Base-by-base conservation (phyloP, 2,329 filamentous ascomycete species). In the Epichloe bromicola region DNA sequence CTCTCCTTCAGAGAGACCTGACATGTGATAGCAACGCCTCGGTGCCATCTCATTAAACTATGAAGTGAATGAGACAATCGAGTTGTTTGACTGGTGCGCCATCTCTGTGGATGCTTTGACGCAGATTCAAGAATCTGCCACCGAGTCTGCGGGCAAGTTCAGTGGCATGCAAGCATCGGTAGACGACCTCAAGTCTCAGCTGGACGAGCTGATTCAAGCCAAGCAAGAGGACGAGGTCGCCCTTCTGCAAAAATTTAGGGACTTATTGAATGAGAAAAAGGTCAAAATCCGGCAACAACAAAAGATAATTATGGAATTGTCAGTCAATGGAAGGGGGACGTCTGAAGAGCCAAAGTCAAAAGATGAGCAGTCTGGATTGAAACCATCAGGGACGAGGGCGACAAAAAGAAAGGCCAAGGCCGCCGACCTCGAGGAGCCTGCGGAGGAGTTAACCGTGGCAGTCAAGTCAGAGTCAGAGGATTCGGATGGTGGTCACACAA, bases 241-340 rank as follows among this genome's bases (percentile, higher is more conserved):
- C 17, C 67, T 90, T 51, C 66, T 90, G 1, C 76, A 78, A 54
- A 88, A 87, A 62, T 88, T 88, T 58, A 75, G 79, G 50, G 72
- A 78, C 51, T 70, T 91, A 2, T 69, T 90, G 1, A 90, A 90
- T 58, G 79, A 85, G 63, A 91, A 91, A 70, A 90, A 90, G 65
- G 70, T 83, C 49, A 89, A 86, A 66, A 89, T 90, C 47, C 70
- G 86, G 42, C 78, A 88, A 58, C 85, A 88, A 65, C 81, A 85
- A 59, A 74, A 77, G 39, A 66, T 85, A 19, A 66, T 88, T 23
- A 64, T 69, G 3, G 57, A 68, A 2, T 71, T 71, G 3, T 72
- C 74, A 4, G n/a, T 30, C 20, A 43, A 39, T 23, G 38, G 6
- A 26, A 61, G 55, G 59, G 54, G 57, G 52, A 61, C 54, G 48